Base-by-base conservation (phyloP, 1,284 basidiomycete genomes). In the Mycosarcoma mackinlayi region DNA sequence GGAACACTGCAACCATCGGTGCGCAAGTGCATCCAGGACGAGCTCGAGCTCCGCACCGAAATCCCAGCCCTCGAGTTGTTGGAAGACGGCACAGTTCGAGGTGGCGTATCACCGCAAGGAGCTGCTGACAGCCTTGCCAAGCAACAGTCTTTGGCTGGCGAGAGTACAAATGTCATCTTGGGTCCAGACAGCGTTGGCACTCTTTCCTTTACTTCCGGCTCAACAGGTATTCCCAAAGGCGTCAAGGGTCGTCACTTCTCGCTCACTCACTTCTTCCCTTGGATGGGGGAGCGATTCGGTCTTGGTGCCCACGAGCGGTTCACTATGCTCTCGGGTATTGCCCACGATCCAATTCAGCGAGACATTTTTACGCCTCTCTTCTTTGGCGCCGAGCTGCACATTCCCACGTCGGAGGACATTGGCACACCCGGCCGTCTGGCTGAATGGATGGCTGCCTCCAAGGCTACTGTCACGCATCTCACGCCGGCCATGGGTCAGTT, bases 361-460 rank as follows among this genome's bases (percentile, higher is more conserved):
- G 96, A 99, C 81, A 99, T 99, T 87, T 98, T 99, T 83, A 99
- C 96, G 0, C 96, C 96, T 1, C 87, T 98, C 16, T 99, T 98
- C 88, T 91, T 99, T 61, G 96, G 96, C 19, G 95, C 96, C 0
- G 88, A 93, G 79, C 87, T 99, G 6, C 93, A 97, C 81, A 93
- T 99, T 14, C 96, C 96, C 1, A 98, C 96, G 0, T 89, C 92
- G 7, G 95, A 98, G 63, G 95, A 98, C 82, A 99, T 99, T 65
- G 94, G 94, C 41, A 98, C 93, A 1, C 96, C 96, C 0, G 96
- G 96, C 16, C 88, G 93, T 35, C 89, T 99, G 16, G 95, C 96
- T 10, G 92, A 97, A 83, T 99, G 96, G 96, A 98, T 98, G 95
- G 92, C 92, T 13, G 89, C 92, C 39, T 91, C 89, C 80, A 85